These are phyloP conservation scores for Litchi chinensis DNA, from an alignment of 345 rosid genomes.

Conservation along the genomic window DNA sequence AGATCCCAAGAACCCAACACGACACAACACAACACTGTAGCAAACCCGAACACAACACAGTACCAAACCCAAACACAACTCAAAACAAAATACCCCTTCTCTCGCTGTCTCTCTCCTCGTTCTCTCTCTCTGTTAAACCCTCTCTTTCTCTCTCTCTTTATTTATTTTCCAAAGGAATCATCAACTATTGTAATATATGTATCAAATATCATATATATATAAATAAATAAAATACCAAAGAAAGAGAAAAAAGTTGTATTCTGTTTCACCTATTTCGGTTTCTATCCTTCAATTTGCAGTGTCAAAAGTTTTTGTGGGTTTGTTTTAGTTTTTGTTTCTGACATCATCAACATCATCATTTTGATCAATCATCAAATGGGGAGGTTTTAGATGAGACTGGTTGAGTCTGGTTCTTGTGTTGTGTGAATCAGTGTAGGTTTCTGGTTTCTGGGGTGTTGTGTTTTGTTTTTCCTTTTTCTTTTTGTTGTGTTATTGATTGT, in stretches of 20 bases:
- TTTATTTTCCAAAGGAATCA: conserved; percentile 18
- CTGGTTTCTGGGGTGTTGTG: conserved; percentile 7
- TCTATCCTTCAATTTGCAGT: conserved; percentile 6
- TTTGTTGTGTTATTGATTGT: conserved; percentile 8
- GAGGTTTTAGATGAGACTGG: conserved; percentile 48
- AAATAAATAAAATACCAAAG: not conserved
- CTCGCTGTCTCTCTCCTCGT: not conserved
- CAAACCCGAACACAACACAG: not conserved
- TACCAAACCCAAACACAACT: not conserved
- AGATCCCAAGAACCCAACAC: not conserved
- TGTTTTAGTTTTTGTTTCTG: not conserved
- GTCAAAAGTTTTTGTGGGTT: not conserved
- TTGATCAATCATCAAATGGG: conserved; percentile 24
- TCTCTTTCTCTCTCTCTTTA: not conserved
- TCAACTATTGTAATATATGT: not conserved
- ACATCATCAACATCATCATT: not conserved
- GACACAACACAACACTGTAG: not conserved
- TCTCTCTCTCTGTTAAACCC: not conserved
- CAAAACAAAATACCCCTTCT: conserved; percentile 4
- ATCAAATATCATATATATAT: not conserved
- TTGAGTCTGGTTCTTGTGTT: conserved; percentile 12
- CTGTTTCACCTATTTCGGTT: conserved; percentile 7
- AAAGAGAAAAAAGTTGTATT: not conserved
- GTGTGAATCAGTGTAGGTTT: conserved; percentile 13
- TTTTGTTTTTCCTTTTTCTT: conserved; percentile 7